Evolutionary conservation across 2,329 filamentous ascomycete genomes (phyloP), one percentile per base, ranked within the genome.

Genomic region (Capronia coronata): DNA sequence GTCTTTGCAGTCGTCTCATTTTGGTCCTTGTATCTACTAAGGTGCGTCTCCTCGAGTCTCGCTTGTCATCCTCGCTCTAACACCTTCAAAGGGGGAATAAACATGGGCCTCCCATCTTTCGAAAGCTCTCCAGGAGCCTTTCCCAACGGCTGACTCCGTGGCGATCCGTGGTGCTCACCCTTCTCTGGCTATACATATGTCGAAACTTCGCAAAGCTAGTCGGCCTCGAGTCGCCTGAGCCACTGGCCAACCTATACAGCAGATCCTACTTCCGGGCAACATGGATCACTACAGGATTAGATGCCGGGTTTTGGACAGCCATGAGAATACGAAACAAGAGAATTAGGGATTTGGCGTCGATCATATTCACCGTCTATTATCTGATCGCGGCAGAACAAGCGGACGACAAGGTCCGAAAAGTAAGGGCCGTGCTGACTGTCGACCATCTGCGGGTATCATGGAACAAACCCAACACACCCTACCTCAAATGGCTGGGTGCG

Each of bases 261-360:
- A 77, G 87, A 44, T 83, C 86, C 22, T 98, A 94, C 71, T 98
- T 95, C 67, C 84, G 93, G 42, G 93, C 93, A 48, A 98, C 93
- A 64, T 98, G 93, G 93, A 80, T 97, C 13, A 83, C 93, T 46
- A 98, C 93, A 0, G 93, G 89, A 0, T 71, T 98, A 53, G 93
- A 98, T 62, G 93, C 93, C 4, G 93, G 93, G 1, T 98, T 96
- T 68, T 98, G 93, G 93, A 95, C 89, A 0, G 93, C 93, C 27
- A 98, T 98, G 93, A 84, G 82, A 62, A 90, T 98, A 56, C 80
- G 79, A 49, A 75, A 75, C 41, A 89, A 86, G 61, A 90, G 86
- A 80, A 60, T 95, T 35, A 78, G 89, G 32, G 90, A 97, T 65
- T 64, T 95, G 11, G 80, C 86, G 8, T 89, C 87, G 64, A 75